phyloP scores from a whole-genome alignment of 2,329 filamentous ascomycete genomes.

The Clonostachys solani region DNA sequence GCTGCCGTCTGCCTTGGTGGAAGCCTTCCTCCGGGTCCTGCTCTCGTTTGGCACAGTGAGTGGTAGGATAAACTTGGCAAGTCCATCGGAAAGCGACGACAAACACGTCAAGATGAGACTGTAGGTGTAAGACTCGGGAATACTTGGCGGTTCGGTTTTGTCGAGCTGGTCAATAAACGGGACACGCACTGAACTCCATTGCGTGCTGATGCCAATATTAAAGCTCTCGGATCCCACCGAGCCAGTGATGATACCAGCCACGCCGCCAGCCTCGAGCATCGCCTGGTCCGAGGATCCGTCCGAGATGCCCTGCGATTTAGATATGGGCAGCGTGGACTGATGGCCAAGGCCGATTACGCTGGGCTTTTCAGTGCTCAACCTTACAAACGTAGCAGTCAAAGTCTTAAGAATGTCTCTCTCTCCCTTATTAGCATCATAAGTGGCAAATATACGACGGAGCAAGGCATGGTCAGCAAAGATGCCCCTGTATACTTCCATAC shows the following conservation, averaged over 20 bases:
- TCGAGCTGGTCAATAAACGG: slow-evolving; percentile 93
- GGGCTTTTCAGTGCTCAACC: slow-evolving; percentile 87
- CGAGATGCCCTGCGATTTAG: slow-evolving; percentile 12
- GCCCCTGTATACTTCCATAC: slow-evolving; percentile 85
- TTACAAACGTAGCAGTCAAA: slow-evolving; percentile 84
- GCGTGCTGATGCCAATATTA: slow-evolving; percentile 76
- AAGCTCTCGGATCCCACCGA: slow-evolving; percentile 62
- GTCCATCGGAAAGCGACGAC: slow-evolving; percentile 82
- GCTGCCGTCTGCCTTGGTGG: slow-evolving; percentile 34
- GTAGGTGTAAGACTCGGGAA: slow-evolving; percentile 94
- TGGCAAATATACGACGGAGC: slow-evolving; percentile 72
- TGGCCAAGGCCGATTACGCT: slow-evolving; percentile 81
- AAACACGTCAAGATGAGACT: slow-evolving; percentile 85
- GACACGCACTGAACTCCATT: slow-evolving; percentile 85
- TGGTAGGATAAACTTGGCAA: slow-evolving; percentile 90
- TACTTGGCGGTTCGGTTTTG: slow-evolving; percentile 75
- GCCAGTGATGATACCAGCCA: slow-evolving; percentile 81
- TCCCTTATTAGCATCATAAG: slow-evolving; percentile 71
- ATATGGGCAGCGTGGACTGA: slow-evolving; percentile 78
- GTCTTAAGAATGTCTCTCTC: slow-evolving; percentile 76
- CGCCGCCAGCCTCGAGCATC: slow-evolving; percentile 82
- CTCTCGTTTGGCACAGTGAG: slow-evolving; percentile 77
- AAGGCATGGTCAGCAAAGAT: slow-evolving; percentile 79
- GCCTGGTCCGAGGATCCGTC: slow-evolving; percentile 67
- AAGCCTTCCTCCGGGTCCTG: slow-evolving; percentile 44